Conservation (phyloP, 2,329 filamentous ascomycete genomes). For the Hypoxylon sp. region DNA sequence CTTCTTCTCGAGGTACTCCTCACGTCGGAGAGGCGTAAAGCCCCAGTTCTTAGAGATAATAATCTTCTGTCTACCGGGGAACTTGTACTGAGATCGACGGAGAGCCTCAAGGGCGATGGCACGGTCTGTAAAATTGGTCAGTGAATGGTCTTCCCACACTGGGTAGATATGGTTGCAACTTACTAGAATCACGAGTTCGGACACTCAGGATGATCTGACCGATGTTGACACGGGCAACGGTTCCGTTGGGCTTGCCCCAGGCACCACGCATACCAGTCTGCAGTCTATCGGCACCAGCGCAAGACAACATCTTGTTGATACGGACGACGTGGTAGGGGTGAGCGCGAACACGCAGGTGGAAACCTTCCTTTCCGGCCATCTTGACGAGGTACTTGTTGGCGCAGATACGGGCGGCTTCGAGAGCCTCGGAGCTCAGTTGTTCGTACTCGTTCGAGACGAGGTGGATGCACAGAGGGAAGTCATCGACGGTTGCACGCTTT, state of each 20-base stretch:
- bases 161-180: conserved; percentile 53
- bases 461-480: conserved; percentile 99
- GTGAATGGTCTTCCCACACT: not conserved
- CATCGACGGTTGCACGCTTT: conserved; percentile 98
- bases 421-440: conserved; percentile 99
- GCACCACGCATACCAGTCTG: conserved; percentile 99
- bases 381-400: conserved; percentile 97
- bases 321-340: conserved; percentile 99
- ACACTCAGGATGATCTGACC: conserved; percentile 98
- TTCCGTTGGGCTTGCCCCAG: conserved; percentile 99
- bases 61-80: conserved; percentile 99
- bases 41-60: conserved; percentile 99
- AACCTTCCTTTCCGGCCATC: conserved; percentile 77
- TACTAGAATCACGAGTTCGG: conserved; percentile 94
- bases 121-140: conserved; percentile 72
- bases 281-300: conserved; percentile 99
- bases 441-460: conserved; percentile 99
- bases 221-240: conserved; percentile 99
- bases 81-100: conserved; percentile 99
- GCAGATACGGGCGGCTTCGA: conserved; percentile 99
- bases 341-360: conserved; percentile 83
- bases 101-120: conserved; percentile 96
- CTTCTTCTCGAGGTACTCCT: conserved; percentile 98
- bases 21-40: conserved; percentile 97
- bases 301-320: conserved; percentile 99